Evolutionary conservation across 345 rosid species (phyloP).

Genomic region (rapeseed (Brassica napus)): Da-Ae NC_063435.1:9685501-9686000

Average conservation of each 20-base stretch:
- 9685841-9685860: conserved; percentile 23
- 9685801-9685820: conserved; percentile 38
- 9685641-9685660: background rate
- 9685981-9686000: conserved; percentile 15
- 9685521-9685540: background rate
- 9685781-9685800: conserved; percentile 11
- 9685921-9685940: background rate
- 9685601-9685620: conserved; percentile 16
- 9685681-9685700: conserved; percentile 31
- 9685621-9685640: conserved; percentile 14
- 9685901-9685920: conserved; percentile 8
- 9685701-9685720: background rate
- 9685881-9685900: background rate
- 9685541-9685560: conserved; percentile 7
- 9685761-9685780: conserved; percentile 31
- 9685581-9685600: background rate
- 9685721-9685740: conserved; percentile 15
- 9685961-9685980: conserved; percentile 29
- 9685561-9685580: conserved; percentile 9
- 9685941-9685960: conserved; percentile 36
- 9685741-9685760: conserved; percentile 23
- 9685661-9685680: background rate
- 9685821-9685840: conserved; percentile 31
- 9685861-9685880: conserved; percentile 12
- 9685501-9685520: background rate